Base-by-base conservation (phyloP, 2,329 filamentous ascomycete species). In the Microdochium paspali region DNA sequence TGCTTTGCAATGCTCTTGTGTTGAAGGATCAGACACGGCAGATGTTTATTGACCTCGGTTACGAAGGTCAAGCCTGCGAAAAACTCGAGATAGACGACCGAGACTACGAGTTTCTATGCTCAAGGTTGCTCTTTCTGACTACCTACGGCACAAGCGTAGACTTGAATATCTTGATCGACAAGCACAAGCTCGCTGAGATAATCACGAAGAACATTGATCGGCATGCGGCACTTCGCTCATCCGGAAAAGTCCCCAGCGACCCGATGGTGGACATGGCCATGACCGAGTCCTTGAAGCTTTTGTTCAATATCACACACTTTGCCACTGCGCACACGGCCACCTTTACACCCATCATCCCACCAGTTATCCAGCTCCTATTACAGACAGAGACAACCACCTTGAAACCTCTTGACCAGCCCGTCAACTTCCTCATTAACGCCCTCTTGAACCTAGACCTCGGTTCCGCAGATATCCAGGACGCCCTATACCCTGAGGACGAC, bases 251-350 rank as follows among this genome's bases (percentile, higher is more conserved):
- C 23, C 60, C 57, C 10, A 54, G 54, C 12, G 68, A 79, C 39
- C 76, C 78, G 0, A 86, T 90, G 75, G 81, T 85, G 53, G 81
- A 85, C 49, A 81, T 91, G 79, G 89, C 90, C 1, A 73, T 97
- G 31, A 75, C 74, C 9, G 91, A 97, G 64, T 91, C 86, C 0
- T 70, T 93, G 45, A 96, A 95, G 60, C 74, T 97, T 35, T 68
- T 95, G 46, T 97, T 94, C 73, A 96, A 96, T 64, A 73, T 95
- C 46, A 86, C 85, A 2, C 83, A 90, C 56, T 82, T 83, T 58
- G 85, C 84, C 54, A 79, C 82, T 3, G 73, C 82, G 39, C 73
- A 84, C 24, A 66, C 69, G 4, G 62, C 70, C 1, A 66, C 72
- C 1, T 94, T 96, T 59, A 80, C 80, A 1, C 69, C 77, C 21